Conservation (phyloP, 2,329 filamentous ascomycete species). For the Pseudogymnoascus sp. region DNA sequence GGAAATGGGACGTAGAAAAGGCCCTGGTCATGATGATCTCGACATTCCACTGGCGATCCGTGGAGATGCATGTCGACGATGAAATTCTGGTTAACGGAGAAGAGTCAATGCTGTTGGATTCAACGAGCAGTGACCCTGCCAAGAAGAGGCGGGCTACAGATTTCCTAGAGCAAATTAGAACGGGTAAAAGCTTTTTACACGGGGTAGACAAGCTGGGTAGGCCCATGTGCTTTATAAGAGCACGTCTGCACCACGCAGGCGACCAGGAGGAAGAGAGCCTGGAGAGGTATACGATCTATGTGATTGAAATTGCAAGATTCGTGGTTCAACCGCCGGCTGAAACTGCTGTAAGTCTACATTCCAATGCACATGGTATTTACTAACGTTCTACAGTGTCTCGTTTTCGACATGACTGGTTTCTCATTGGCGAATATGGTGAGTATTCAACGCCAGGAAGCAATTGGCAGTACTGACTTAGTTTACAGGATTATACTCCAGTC, state of each 20-base stretch:
- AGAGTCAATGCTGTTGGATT: slow-evolving; percentile 53
- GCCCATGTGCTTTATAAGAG: slow-evolving; percentile 80
- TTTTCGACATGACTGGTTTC: slow-evolving; percentile 96
- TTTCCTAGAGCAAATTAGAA: slow-evolving; percentile 73
- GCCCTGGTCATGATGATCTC: slow-evolving; percentile 91
- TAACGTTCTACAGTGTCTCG: slow-evolving; percentile 57
- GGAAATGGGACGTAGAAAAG: slow-evolving; percentile 92
- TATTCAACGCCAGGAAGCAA: not conserved
- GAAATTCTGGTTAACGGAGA: slow-evolving; percentile 79
- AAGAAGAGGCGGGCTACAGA: slow-evolving; percentile 65
- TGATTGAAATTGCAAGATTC: slow-evolving; percentile 90
- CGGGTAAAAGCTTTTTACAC: slow-evolving; percentile 91
- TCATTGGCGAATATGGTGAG: slow-evolving; percentile 86
- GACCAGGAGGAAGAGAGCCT: slow-evolving; percentile 77
- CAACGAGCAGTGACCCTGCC: slow-evolving; percentile 48
- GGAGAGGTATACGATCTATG: slow-evolving; percentile 85
- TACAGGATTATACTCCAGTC: slow-evolving; percentile 80
- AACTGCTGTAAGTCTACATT: slow-evolving; percentile 65
- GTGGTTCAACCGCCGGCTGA: slow-evolving; percentile 73
- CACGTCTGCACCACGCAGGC: slow-evolving; percentile 70
- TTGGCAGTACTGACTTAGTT: slow-evolving; percentile 16
- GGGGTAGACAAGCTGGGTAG: slow-evolving; percentile 76
- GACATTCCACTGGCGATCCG: slow-evolving; percentile 83
- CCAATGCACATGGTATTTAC: not conserved
- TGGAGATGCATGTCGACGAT: slow-evolving; percentile 80